Conservation (phyloP, 805 yeast genomes). For the Pichia thaimueangensis region DNA sequence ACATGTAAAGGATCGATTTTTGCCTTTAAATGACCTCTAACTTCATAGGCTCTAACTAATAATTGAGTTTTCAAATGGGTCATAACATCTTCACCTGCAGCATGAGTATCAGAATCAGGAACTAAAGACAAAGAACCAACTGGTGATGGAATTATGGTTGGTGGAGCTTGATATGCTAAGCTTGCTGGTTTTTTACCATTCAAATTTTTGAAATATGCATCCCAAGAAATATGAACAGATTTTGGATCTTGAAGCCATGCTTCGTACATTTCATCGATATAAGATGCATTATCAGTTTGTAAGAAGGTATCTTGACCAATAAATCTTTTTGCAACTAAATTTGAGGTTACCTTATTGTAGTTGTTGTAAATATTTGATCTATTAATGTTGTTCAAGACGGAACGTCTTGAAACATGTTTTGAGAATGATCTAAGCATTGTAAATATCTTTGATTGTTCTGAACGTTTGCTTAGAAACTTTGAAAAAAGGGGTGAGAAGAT, state of each 20-base stretch:
- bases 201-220: constrained; percentile 90
- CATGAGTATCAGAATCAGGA: constrained; percentile 42
- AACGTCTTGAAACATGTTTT: constrained; percentile 20
- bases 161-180: constrained; percentile 84
- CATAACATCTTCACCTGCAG: constrained; percentile 58
- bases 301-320: constrained; percentile 64
- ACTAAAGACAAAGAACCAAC: constrained; percentile 66
- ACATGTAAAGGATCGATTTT: constrained; percentile 93
- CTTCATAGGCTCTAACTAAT: constrained; percentile 97
- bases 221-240: constrained; percentile 95
- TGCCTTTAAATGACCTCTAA: constrained; percentile 95
- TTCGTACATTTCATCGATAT: constrained; percentile 95
- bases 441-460: too few species aligned
- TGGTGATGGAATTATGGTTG: constrained; percentile 77
- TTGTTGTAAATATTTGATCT: constrained; percentile 2
- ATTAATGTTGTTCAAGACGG: constrained; percentile 14
- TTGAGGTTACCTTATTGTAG: too few species aligned
- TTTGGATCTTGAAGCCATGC: constrained; percentile 90
- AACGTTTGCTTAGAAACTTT: too few species aligned
- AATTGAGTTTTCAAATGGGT: constrained; percentile 93
- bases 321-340: too few species aligned
- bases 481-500: too few species aligned
- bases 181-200: constrained; percentile 62
- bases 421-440: constrained; percentile 27
- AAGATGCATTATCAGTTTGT: constrained; percentile 78